Evolutionary conservation across 257 asterid genomes (phyloP).

Genomic region (Penstemon newberryi): DNA sequence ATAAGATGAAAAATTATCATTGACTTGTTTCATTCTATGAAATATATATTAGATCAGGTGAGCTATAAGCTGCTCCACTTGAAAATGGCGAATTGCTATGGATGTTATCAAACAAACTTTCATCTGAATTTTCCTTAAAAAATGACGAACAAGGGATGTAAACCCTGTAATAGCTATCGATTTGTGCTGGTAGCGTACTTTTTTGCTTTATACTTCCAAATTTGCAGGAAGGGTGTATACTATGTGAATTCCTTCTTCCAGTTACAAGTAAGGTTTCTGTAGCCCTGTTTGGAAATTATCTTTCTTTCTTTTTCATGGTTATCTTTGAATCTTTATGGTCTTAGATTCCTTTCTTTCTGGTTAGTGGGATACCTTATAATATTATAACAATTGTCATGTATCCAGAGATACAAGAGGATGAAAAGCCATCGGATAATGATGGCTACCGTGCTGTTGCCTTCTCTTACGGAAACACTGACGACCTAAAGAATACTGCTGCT

Average conservation of each 20-base stretch:
- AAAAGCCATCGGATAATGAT: conserved; percentile 33
- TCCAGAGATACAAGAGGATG: conserved; percentile 61
- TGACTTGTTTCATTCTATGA: background rate
- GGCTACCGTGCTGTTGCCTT: conserved; percentile 61
- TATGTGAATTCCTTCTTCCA: conserved; percentile 42
- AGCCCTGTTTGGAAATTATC: conserved; percentile 20
- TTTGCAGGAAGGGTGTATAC: conserved; percentile 56
- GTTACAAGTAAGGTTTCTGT: conserved; percentile 53
- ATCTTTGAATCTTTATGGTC: conserved; percentile 5
- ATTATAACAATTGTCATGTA: conserved; percentile 19
- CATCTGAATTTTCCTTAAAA: conserved; percentile 34
- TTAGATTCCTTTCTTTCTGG: conserved; percentile 1
- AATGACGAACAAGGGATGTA: conserved; percentile 35
- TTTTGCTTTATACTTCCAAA: conserved; percentile 42
- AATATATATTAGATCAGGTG: background rate
- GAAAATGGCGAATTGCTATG: background rate
- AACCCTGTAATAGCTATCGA: conserved; percentile 33
- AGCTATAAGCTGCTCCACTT: conserved; percentile 10
- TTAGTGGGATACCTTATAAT: background rate
- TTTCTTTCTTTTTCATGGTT: conserved; percentile 15
- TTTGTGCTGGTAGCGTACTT: conserved; percentile 43
- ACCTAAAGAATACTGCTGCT: conserved; percentile 45
- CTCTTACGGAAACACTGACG: conserved; percentile 62
- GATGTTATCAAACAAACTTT: conserved; percentile 26
- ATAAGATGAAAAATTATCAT: background rate